Base-by-base conservation (phyloP, 2,329 filamentous ascomycete species). In the Aspergillus persii region DNA sequence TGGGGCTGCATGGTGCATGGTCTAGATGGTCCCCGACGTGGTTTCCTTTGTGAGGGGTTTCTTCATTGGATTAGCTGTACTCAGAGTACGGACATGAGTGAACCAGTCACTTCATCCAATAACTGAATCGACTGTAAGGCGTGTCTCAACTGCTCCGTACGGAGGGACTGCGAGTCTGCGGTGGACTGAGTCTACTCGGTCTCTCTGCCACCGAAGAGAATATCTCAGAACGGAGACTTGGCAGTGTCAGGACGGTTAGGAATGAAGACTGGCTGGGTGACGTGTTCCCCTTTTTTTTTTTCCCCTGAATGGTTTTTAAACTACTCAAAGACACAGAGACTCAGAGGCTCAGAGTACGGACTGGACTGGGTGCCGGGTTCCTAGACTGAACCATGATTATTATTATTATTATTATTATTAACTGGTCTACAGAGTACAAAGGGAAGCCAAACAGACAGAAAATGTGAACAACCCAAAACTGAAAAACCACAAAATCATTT, bases 231-330 rank as follows among this genome's bases (percentile, higher is more conserved):
- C 36, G 36, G 36, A 41, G 11, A 12, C 51, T 44, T 26, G 48
- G 27, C 48, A 12, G 12, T 7, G 8, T n/a, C 12, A 23, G 54
- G 60, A 61, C 61, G 61, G 51, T 58, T 64, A 64, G 67, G 63
- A 68, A 23, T 23, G 18, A 23, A 23, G 15, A 52, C 26, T 61
- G 64, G 44, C 59, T 59, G 55, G 60, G 59, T 59, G 63, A 63
- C 39, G 44, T 58, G 54, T 58, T 29, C 49, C 30, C 55, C 33
- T 36, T n/a, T 41, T 48, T 53, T 52, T n/a, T 12, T 8, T 12
- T 39, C 39, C 30, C 11, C 18, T 23, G 18, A 23, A 23, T 23
- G 18, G 30, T 36, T 46, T 49, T 52, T 52, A 39, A 56, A n/a
- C 39, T 48, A 49, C 12, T 23, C 2, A 23, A 2, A 23, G 18